Base-by-base conservation (phyloP, 495 filamentous ascomycete species). In the Darksidea phi region DNA sequence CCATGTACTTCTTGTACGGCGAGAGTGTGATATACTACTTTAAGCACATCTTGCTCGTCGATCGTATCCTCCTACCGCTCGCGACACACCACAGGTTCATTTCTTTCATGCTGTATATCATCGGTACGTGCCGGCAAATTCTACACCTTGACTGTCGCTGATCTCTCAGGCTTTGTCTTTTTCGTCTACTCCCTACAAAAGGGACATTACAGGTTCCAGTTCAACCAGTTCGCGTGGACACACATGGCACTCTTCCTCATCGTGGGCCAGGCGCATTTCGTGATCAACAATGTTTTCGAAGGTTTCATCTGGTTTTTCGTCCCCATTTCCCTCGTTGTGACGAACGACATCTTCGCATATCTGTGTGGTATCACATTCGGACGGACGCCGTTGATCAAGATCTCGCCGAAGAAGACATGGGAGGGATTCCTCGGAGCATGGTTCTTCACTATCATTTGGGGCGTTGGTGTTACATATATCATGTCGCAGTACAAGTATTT, bases 221-320 rank as follows among this genome's bases (percentile, higher is more conserved):
- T 99, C 78, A 93, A 91, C 42, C 93, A 99, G 71, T 99, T 97
- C 71, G 95, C 90, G 48, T 97, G 95, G 95, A 96, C 94, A 1
- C 95, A 99, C 73, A 97, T 99, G 90, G 95, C 95, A 1, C 82
- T 99, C 28, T 97, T 96, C 78, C 77, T 99, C 69, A 97, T 99
- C 66, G 91, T 97, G 23, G 90, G 96, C 12, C 95, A 99, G 73
- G 91, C 95, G 21, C 95, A 99, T 74, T 99, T 99, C 71, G 90
- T 99, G 74, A 97, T 99, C 88, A 97, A 99, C 80, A 99, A 97
- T 75, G 87, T 97, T 60, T 93, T 99, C 73, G 95, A 99, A 77
- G 95, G 95, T 75, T 91, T 99, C 90, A 94, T 99, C 72, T 99
- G 95, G 95, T 97, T 99, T 81, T 97, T 99, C 82, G 79, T 99